Base-by-base conservation (phyloP, 2,329 filamentous ascomycete genomes). In the Ophiostoma perfectum region DNA sequence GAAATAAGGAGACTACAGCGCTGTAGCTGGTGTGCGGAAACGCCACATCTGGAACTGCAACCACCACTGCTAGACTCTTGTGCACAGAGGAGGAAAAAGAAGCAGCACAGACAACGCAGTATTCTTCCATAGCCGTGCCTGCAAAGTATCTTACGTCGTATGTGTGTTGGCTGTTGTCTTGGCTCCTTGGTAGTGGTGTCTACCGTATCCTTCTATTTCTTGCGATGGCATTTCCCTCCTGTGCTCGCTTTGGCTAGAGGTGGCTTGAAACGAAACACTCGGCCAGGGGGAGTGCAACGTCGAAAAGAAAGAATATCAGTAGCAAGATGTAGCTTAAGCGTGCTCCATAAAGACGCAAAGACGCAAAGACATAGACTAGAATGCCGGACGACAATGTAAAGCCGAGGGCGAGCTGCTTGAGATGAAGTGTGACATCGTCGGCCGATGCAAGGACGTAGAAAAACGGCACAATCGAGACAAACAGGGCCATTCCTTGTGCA, bases 221-320 rank as follows among this genome's bases (percentile, higher is more conserved):
- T 55, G 27, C 27, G 2, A 27, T 27, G 27, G 27, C 27, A 38
- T 62, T 38, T 38, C 7, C 36, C 58, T 62, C 58, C 27, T 62
- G 16, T 62, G 36, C 58, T 62, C 58, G 58, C 36, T 38, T n/a
- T 62, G 36, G 58, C 27, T 41, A 41, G 36, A 16, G 58, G 58
- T 41, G 58, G 58, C 58, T 62, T 39, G 58, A 62, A 62, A 62
- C 58, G 58, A 62, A 62, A 62, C 58, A 36, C 5, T 27, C 47
- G 27, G 27, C 27, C 27, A 55, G 49, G 49, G 49, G 49, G 49
- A 55, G 49, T 55, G 49, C 49, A 55, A 55, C 49, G 49, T 18
- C 27, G 14, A 55, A 55, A 55, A 55, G 49, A 55, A 55, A 55
- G 49, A 55, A 55, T 7, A 44, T 9, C 42, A 27, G 27, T 27